Percentiles rank a stretch among this genome's conserved stretches.
These are phyloP conservation scores for Agrostemma githago DNA, from an alignment of 148 eudicot genomes.

Conservation along the genomic window DNA sequence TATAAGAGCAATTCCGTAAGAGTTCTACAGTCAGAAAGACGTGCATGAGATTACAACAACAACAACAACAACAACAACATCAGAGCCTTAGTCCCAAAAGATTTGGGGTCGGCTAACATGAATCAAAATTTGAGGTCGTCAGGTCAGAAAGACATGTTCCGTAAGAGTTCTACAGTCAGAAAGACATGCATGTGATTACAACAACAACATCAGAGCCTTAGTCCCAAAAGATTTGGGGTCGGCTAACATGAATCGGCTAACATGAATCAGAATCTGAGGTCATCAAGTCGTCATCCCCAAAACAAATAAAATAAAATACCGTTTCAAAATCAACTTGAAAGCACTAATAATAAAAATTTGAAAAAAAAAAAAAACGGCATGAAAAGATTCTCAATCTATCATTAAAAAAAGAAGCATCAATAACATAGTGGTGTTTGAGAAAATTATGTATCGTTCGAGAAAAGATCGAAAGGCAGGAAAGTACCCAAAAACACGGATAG, in stretches of 20 bases:
- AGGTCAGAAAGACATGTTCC: too few species aligned
- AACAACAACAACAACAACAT: neutral
- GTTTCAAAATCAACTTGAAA: too few species aligned
- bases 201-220: neutral
- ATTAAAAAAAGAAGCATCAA: neutral
- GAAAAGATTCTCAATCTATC: neutral
- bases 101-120: too few species aligned
- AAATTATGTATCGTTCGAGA: neutral
- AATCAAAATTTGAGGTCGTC: neutral
- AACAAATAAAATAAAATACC: too few species aligned
- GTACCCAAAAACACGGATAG: neutral
- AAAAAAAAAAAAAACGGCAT: neutral
- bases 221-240: too few species aligned
- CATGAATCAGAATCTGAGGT: neutral
- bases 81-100: too few species aligned
- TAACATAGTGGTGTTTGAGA: neutral
- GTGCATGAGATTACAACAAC: neutral
- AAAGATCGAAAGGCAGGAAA: neutral
- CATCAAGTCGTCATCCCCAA: neutral
- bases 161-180: constrained; percentile 1
- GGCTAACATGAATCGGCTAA: too few species aligned
- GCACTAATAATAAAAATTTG: neutral
- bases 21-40: neutral
- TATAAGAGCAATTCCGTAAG: neutral
- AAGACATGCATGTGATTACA: neutral